Conservation (phyloP, 2,329 filamentous ascomycete genomes). For the Trichoderma guizhouense region DNA sequence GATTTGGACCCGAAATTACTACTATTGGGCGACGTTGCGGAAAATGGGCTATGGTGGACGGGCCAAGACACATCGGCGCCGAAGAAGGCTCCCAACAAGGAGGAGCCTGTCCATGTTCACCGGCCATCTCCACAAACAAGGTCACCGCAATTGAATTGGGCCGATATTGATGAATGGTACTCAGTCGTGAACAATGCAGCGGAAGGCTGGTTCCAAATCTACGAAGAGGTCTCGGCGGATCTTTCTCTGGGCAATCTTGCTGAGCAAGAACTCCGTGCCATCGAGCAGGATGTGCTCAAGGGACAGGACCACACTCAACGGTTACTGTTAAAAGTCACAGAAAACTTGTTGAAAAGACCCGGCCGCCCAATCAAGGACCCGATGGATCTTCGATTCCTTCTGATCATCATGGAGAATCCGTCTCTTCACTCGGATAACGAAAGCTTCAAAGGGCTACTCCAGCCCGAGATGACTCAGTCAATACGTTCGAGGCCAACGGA, state of each 20-base stretch:
- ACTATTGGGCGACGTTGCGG: conserved; percentile 69
- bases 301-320: conserved; percentile 68
- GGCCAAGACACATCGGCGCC: conserved; percentile 43
- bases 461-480: conserved; percentile 27
- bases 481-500: conserved; percentile 20
- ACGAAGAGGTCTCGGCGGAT: conserved; percentile 46
- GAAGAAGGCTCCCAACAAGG: conserved; percentile 22
- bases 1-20: conserved; percentile 74
- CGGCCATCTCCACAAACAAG: conserved; percentile 22
- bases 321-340: conserved; percentile 71
- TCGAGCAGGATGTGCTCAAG: conserved; percentile 47
- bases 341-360: conserved; percentile 76
- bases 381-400: conserved; percentile 70
- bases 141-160: conserved; percentile 73
- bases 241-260: conserved; percentile 31
- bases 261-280: conserved; percentile 38
- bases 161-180: conserved; percentile 71
- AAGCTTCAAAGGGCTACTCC: conserved; percentile 40
- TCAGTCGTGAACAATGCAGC: conserved; percentile 64
- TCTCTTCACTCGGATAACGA: conserved; percentile 54
- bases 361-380: conserved; percentile 65
- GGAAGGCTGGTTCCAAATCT: conserved; percentile 59
- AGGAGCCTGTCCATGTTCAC: conserved; percentile 19
- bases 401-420: conserved; percentile 77
- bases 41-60: conserved; percentile 82